Evolutionary conservation across 116 monocot genomes (phyloP).

Genomic region (Phalaenopsis hybrid): DNA sequence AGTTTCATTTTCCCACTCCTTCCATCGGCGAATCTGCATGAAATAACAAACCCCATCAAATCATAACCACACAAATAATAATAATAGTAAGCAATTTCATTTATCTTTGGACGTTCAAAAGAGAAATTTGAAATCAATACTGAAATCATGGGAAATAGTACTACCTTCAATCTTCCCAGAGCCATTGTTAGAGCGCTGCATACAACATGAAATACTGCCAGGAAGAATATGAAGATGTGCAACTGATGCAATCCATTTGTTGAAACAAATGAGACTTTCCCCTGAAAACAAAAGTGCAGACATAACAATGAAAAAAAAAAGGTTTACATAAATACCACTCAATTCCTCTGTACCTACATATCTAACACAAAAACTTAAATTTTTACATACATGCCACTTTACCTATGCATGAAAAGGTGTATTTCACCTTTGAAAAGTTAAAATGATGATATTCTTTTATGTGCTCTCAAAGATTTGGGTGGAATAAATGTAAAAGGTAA

Average conservation of each 20-base stretch:
- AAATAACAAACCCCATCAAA: background rate
- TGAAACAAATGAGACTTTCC: conserved; percentile 71
- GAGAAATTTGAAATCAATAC: background rate
- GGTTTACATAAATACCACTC: background rate
- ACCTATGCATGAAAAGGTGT: too few relatives aligned
- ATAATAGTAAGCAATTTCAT: background rate
- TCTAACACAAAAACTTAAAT: too few relatives aligned
- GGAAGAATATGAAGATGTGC: conserved; percentile 91
- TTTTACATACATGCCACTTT: too few relatives aligned
- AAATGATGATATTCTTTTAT: too few relatives aligned
- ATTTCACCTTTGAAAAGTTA: too few relatives aligned
- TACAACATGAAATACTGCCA: conserved; percentile 71
- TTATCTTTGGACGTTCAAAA: background rate
- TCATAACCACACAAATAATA: background rate
- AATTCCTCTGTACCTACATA: too few relatives aligned
- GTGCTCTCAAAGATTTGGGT: too few relatives aligned
- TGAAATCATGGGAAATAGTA: background rate
- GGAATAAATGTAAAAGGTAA: too few relatives aligned
- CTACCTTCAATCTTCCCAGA: conserved; percentile 79
- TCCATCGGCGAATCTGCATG: conserved; percentile 71
- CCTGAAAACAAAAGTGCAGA: conserved; percentile 24
- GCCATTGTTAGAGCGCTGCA: conserved; percentile 78
- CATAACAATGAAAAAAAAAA: background rate
- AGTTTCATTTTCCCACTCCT: conserved; percentile 77
- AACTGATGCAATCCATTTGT: conserved; percentile 67